A percentile compares a stretch with the other conserved stretches of the same genome.
Evolutionary conservation across 148 eudicot species (phyloP).

Genomic region (Camellia sinensis): DNA sequence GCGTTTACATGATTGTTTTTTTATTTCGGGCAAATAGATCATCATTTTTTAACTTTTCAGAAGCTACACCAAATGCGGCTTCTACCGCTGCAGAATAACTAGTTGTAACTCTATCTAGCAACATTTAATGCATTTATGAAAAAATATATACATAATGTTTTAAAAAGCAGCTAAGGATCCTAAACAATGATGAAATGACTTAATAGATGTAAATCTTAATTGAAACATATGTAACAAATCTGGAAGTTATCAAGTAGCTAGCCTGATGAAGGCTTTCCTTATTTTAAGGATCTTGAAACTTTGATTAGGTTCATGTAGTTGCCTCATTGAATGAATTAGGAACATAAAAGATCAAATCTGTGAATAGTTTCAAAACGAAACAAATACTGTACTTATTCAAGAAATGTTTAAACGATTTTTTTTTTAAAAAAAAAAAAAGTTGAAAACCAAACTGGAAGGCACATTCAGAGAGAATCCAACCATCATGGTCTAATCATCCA

Average conservation of each 20-base stretch:
- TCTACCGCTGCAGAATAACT: not conserved
- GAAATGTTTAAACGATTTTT: too few relatives aligned
- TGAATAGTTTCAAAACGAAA: too few relatives aligned
- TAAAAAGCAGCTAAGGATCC: too few relatives aligned
- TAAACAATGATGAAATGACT: not conserved
- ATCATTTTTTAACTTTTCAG: not conserved
- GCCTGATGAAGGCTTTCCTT: not conserved
- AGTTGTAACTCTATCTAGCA: not conserved
- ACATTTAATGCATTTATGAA: not conserved
- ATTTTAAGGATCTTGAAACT: not conserved
- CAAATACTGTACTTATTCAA: too few relatives aligned
- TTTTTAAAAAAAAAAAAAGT: too few relatives aligned
- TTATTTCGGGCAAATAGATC: not conserved
- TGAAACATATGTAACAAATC: not conserved
- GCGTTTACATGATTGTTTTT: too few relatives aligned
- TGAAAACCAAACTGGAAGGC: too few relatives aligned
- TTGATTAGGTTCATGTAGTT: not conserved
- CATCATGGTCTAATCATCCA: not conserved
- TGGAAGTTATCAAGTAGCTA: not conserved
- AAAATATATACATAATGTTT: not conserved
- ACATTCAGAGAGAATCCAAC: not conserved
- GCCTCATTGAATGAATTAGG: not conserved
- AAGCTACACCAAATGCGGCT: too few relatives aligned
- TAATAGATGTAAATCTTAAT: not conserved
- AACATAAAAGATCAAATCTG: not conserved